Conservation (phyloP, 345 rosid genomes). For the Populus tremula region DNA sequence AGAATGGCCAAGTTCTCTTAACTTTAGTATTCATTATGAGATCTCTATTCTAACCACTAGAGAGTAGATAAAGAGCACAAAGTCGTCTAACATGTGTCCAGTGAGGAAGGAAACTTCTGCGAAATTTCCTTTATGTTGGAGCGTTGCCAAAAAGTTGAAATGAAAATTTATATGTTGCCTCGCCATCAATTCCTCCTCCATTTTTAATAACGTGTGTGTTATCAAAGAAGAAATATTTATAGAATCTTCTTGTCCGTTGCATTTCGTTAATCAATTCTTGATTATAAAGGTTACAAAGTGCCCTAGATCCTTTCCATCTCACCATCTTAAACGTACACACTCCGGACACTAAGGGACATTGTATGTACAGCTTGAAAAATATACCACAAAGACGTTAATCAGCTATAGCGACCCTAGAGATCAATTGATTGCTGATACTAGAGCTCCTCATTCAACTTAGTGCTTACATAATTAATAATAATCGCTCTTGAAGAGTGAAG, state of each 20-base stretch:
- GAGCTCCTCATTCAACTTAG: too few species aligned
- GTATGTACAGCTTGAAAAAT: background rate
- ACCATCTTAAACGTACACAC: background rate
- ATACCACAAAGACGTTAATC: background rate
- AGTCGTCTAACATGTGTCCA: background rate
- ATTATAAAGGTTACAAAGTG: background rate
- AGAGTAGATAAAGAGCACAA: background rate
- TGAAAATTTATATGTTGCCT: background rate
- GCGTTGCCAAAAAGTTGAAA: background rate
- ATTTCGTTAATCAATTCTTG: background rate
- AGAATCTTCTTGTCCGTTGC: too few species aligned
- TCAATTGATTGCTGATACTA: background rate
- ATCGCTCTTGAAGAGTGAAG: too few species aligned
- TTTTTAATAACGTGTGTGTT: background rate
- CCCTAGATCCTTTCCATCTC: background rate
- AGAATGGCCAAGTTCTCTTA: too few species aligned
- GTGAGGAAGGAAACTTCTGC: slow-evolving; percentile 3
- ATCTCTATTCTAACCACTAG: background rate
- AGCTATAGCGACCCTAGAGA: background rate
- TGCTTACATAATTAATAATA: too few species aligned
- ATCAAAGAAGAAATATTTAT: background rate
- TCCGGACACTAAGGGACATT: background rate
- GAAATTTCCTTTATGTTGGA: slow-evolving; percentile 9
- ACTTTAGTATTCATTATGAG: background rate
- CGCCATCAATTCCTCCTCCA: background rate